These are phyloP conservation scores for Antrodiella citrinella DNA, from an alignment of 768 basidiomycete genomes.

Conservation along the genomic window DNA sequence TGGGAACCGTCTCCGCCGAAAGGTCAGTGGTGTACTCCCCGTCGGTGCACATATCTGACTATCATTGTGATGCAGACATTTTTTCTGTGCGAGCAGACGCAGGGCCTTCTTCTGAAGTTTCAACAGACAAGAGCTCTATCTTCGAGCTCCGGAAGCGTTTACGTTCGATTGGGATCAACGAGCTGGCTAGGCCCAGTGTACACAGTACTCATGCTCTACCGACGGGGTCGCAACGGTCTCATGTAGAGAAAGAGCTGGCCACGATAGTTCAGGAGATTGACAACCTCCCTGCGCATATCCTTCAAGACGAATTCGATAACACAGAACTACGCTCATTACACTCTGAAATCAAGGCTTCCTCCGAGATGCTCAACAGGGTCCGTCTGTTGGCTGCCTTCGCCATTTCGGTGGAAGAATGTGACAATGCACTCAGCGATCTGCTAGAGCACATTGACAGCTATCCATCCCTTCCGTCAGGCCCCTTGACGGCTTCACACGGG, in stretches of 20 bases:
- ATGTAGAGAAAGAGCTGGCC: slow-evolving; percentile 39
- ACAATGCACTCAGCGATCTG: slow-evolving; percentile 74
- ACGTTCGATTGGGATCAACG: slow-evolving; percentile 52
- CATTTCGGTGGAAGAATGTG: slow-evolving; percentile 45
- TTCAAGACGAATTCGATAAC: slow-evolving; percentile 34
- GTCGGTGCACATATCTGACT: no score
- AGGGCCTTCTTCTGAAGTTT: slow-evolving; percentile 2
- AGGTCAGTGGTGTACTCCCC: background rate
- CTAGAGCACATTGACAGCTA: slow-evolving; percentile 83
- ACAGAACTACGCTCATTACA: slow-evolving; percentile 56
- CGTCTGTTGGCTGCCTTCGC: slow-evolving; percentile 48
- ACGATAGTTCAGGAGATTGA: slow-evolving; percentile 37
- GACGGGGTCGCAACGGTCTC: slow-evolving; percentile 35
- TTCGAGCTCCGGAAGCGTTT: slow-evolving; percentile 49
- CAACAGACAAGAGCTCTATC: slow-evolving; percentile 42
- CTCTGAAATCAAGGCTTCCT: slow-evolving; percentile 47
- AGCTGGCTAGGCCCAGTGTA: slow-evolving; percentile 35
- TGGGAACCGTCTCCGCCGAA: background rate
- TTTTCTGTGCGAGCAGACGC: background rate
- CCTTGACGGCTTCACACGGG: slow-evolving; percentile 43
- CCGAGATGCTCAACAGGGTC: slow-evolving; percentile 41
- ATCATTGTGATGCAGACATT: background rate
- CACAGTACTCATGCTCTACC: slow-evolving; percentile 39
- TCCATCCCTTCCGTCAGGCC: slow-evolving; percentile 48
- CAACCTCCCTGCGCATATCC: slow-evolving; percentile 34